Base-by-base conservation (phyloP, 129 eudicot species). In the Smallanthus sonchifolius region DNA sequence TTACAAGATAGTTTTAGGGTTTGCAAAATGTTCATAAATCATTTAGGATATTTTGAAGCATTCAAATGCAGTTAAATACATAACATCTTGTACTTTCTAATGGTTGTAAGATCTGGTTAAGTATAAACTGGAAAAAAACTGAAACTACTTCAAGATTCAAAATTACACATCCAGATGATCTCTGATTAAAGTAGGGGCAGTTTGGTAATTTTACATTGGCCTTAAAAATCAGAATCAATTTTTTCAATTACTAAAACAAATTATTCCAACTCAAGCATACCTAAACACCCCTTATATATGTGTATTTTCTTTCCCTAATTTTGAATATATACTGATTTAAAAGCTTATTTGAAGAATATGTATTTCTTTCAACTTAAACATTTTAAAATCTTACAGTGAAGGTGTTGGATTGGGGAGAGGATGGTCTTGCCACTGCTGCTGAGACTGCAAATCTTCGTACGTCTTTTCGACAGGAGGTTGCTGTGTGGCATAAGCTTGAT, bases 371-470 rank as follows among this genome's bases (percentile, higher is more conserved):
- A 54, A 45, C 28, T 69, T 69, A 67, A 32, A 60, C 39, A 0
- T 28, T 80, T 65, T 35, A 57, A 56, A 67, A 71, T 65, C 45
- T 55, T 62, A 47, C 76, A 92, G 98, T 87, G 82, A 92, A 92
- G 85, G 95, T 89, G 51, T 77, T 92, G 87, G 96, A 92, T 54
- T 89, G 98, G 96, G 98, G 98, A 51, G 98, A 89, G 63, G 98
- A 92, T 72, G 96, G 96, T 71, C 87, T 92, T 72, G 85, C 95
- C 55, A 92, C 92, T 17, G 96, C 68, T 74, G 86, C 95, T 38
- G 92, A 89, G 79, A 84, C 84, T 20, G 88, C 88, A 64, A 76
- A 88, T 84, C 90, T 92, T 75, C 98, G 90, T 40, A 82, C 90
- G 0, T 86, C 96, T 56, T 92, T 92, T 70, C 83, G 79, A 49